These are phyloP conservation scores for Penicillium maclennaniae DNA, from an alignment of 495 filamentous ascomycete genomes.

Conservation along the genomic window DNA sequence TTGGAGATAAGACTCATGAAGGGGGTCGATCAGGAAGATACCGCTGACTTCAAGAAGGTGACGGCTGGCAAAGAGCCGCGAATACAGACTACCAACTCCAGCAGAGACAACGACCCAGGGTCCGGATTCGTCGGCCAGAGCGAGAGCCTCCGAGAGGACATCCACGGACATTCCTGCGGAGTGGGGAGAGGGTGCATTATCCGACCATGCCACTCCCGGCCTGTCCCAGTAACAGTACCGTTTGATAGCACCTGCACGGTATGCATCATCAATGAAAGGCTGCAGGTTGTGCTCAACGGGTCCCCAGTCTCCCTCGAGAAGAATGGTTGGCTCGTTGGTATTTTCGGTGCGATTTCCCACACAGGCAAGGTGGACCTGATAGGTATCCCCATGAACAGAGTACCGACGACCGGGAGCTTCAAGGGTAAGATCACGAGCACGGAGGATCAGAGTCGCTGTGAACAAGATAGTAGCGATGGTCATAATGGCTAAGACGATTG, in stretches of 20 bases:
- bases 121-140: constrained; percentile 73
- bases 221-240: constrained; percentile 97
- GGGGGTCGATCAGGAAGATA: constrained; percentile 78
- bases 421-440: constrained; percentile 70
- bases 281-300: constrained; percentile 71
- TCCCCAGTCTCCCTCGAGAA: constrained; percentile 76
- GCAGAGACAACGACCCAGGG: constrained; percentile 75
- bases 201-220: constrained; percentile 84
- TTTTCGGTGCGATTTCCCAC: constrained; percentile 57
- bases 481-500: constrained; percentile 62
- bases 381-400: constrained; percentile 75
- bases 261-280: constrained; percentile 60
- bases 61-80: constrained; percentile 80
- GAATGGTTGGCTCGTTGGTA: constrained; percentile 57
- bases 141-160: constrained; percentile 77
- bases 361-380: constrained; percentile 82
- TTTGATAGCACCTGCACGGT: constrained; percentile 67
- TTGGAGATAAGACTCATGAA: constrained; percentile 79
- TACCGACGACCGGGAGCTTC: constrained; percentile 66
- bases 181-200: constrained; percentile 89
- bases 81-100: constrained; percentile 80
- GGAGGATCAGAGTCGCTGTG: constrained; percentile 72
- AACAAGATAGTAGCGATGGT: constrained; percentile 64
- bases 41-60: constrained; percentile 68
- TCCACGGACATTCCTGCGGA: constrained; percentile 87